phyloP scores from a whole-genome alignment of 208 protist species.

The Herpetomonas muscarum region DNA sequence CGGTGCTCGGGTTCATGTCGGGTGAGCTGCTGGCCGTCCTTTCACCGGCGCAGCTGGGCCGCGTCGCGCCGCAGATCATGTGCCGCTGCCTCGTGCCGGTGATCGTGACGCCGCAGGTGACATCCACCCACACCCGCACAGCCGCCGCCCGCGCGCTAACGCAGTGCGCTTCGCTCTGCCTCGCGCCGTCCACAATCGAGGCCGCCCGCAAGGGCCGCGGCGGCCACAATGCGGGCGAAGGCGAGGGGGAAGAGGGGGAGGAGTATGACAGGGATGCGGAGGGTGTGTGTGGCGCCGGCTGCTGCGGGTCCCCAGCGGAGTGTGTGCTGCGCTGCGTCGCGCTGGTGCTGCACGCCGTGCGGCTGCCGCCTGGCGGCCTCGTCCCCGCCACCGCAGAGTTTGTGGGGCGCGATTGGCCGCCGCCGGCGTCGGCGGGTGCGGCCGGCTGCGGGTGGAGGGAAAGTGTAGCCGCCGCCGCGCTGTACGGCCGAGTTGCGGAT shows the following conservation, averaged over 20 bases:
- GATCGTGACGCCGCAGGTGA: slow-evolving; percentile 35
- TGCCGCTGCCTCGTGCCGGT: slow-evolving; percentile 69
- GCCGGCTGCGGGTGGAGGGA: not conserved
- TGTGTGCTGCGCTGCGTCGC: slow-evolving; percentile 34
- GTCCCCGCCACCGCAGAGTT: slow-evolving; percentile 28
- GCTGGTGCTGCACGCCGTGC: slow-evolving; percentile 22
- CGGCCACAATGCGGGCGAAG: not conserved
- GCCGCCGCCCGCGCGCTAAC: slow-evolving; percentile 51
- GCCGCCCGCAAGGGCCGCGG: not conserved
- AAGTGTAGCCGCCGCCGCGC: no score
- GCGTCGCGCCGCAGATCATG: slow-evolving; percentile 40
- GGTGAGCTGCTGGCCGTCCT: slow-evolving; percentile 52
- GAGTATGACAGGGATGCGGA: not conserved
- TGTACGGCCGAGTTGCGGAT: not conserved
- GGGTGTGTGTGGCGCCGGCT: not conserved
- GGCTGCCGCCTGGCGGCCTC: slow-evolving; percentile 16
- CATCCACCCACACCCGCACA: slow-evolving; percentile 24
- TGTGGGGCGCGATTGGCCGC: slow-evolving; percentile 20
- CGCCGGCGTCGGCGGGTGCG: slow-evolving; percentile 1
- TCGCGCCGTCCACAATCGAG: slow-evolving; percentile 22
- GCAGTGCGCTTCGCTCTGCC: slow-evolving; percentile 45
- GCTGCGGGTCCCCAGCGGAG: slow-evolving; percentile 2
- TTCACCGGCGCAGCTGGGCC: slow-evolving; percentile 18
- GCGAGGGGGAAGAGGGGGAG: not conserved
- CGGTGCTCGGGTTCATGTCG: slow-evolving; percentile 53